Base-by-base conservation (phyloP, 345 rosid species). In the Dimocarpus longan region DNA sequence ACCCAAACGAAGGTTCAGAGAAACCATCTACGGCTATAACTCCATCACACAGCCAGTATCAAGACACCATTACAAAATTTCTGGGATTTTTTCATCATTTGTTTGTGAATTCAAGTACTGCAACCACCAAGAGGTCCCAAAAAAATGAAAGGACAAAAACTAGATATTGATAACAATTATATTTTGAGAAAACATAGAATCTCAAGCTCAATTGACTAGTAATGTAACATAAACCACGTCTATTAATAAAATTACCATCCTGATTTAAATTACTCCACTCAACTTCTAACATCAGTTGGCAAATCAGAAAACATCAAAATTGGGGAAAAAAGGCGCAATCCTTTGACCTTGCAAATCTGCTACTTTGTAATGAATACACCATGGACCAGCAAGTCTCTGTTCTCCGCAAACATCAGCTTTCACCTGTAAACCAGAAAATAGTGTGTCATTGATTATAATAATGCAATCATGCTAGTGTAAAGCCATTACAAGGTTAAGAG, bases 371-470 rank as follows among this genome's bases (percentile, higher is more conserved):
- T 44, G 77, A 42, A 46, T 8, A 46, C 62, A 32, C 24, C 16
- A 42, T 40, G 22, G 44, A 6, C 39, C 40, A 32, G 66, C 15
- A 15, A 50, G 42, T 72, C 21, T 56, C 59, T 19, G 12, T 42
- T 46, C 57, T 71, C 52, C 10, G 43, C 59, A n/a, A 40, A 69
- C 32, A 39, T 57, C 52, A 48, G 24, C 50, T 71, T 66, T 42
- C 21, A 65, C 66, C 72, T 66, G 71, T 11, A 37, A 32, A 75
- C 74, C 82, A 71, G 19, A 28, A 8, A 1, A 44, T 22, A 21
- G 71, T 19, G 65, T 32, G 71, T 19, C 67, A 70, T 65, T 57
- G 44, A 64, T 13, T 43, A 73, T 1, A 8, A 10, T 16, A 79
- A 65, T 37, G 19, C 8, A 22, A 21, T 8, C 26, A 1, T 1